Evolutionary conservation across 2,329 filamentous ascomycete genomes (phyloP), one percentile per base, ranked within the genome.

Genomic region (Aphanoascus verrucosus): DNA sequence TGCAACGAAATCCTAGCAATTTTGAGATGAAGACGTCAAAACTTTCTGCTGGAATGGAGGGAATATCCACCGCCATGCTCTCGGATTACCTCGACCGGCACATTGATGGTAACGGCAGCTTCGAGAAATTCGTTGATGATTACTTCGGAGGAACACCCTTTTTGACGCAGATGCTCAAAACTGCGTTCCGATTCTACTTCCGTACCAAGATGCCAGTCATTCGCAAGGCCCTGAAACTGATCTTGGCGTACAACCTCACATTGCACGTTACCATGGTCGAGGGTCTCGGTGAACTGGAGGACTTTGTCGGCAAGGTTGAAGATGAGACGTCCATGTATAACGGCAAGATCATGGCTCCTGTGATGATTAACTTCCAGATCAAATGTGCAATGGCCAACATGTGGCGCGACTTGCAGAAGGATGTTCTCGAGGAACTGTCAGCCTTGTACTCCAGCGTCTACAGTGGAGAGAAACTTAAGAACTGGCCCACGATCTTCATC

Each of bases 341-440:
- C 63, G 90, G 90, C 65, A 91, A 91, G 76, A 90, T 85, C 35
- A 83, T 95, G 58, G 91, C 91, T 14, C 91, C 91, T 11, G 90
- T 96, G 67, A 94, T 97, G 90, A 94, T 97, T 80, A 97, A 96
- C 77, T 96, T 96, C 81, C 88, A 96, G 75, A 89, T 97, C 77
- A 97, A 97, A 80, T 93, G 87, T 64, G 90, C 90, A 52, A 84
- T 97, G 73, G 91, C 90, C 60, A 89, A 94, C 65, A 94, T 96
- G 88, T 97, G 91, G 91, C 89, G 91, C 60, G 90, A 95, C 70
- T 77, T 97, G 55, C 90, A 96, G 70, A 94, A 94, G 75, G 91
- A 96, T 63, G 89, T 96, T 37, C 78, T 97, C 1, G 90, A 94
- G 74, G 91, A 97, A 74, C 80, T 97, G 1, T 96, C 91, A 1